phyloP scores from a whole-genome alignment of 129 eudicot genomes.

The Arctium minus region DNA sequence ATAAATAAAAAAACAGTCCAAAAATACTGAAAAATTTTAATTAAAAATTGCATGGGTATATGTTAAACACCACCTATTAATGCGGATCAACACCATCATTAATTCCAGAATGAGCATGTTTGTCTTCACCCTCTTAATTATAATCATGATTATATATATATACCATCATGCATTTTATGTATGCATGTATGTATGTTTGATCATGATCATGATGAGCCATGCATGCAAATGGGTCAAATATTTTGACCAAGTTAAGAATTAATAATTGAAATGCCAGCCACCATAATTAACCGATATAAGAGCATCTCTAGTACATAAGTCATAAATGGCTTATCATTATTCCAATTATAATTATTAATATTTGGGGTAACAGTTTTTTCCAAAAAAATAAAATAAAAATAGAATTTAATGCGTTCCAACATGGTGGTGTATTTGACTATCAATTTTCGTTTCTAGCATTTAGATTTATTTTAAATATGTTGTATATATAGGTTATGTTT shows the following conservation, averaged over 20 bases:
- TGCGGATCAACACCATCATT: slow-evolving; percentile 41
- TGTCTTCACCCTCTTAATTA: slow-evolving; percentile 28
- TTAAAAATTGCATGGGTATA: slow-evolving; percentile 24
- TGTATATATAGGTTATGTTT: too few species aligned
- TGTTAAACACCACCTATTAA: slow-evolving; percentile 35
- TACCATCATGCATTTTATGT: neutral
- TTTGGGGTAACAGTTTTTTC: too few species aligned
- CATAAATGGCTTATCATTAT: neutral
- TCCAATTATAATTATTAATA: neutral
- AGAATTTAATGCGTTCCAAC: too few species aligned
- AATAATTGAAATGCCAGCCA: neutral
- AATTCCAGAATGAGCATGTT: slow-evolving; percentile 39
- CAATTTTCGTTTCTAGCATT: too few species aligned
- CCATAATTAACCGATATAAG: neutral
- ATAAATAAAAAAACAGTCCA: slow-evolving; percentile 18
- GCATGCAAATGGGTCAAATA: neutral
- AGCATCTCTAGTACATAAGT: neutral
- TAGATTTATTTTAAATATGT: too few species aligned
- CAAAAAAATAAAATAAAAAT: too few species aligned
- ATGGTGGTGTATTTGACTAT: too few species aligned
- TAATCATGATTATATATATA: neutral
- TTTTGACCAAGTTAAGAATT: neutral
- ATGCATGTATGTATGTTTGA: neutral
- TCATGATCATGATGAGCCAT: neutral
- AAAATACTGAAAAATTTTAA: slow-evolving; percentile 1